Evolutionary conservation across 2,329 filamentous ascomycete genomes (phyloP).

Genomic region (Plectosphaerella cucumerina): DNA sequence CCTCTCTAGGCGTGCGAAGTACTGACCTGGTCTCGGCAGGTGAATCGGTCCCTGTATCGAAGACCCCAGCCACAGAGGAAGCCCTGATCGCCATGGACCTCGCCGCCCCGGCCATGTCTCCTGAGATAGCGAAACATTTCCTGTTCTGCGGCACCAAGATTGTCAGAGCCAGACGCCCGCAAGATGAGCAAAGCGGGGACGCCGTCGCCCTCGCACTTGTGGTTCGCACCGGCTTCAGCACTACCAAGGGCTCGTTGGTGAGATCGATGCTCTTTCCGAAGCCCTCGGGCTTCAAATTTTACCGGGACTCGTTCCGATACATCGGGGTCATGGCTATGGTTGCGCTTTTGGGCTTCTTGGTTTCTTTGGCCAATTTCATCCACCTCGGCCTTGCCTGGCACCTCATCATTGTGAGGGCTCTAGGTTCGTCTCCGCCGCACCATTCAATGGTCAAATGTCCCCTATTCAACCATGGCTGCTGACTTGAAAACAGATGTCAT

Average conservation of each 20-base stretch:
- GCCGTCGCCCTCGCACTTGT: slow-evolving; percentile 89
- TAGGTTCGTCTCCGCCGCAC: slow-evolving; percentile 31
- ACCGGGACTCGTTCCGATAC: slow-evolving; percentile 94
- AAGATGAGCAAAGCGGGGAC: slow-evolving; percentile 81
- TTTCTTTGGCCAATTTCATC: slow-evolving; percentile 90
- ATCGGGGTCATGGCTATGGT: slow-evolving; percentile 94
- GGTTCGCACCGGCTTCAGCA: slow-evolving; percentile 92
- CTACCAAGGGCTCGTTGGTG: slow-evolving; percentile 91
- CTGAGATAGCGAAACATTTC: slow-evolving; percentile 82
- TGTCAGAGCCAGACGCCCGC: slow-evolving; percentile 81
- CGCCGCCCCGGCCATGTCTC: slow-evolving; percentile 74
- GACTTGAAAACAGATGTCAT: slow-evolving; percentile 62
- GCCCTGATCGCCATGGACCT: slow-evolving; percentile 73
- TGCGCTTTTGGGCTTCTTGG: slow-evolving; percentile 80
- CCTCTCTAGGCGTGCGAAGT: not conserved
- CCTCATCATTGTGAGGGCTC: slow-evolving; percentile 82
- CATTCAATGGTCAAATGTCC: too few species aligned
- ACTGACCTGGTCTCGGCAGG: slow-evolving; percentile 35
- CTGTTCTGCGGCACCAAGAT: slow-evolving; percentile 95
- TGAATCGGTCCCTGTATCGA: slow-evolving; percentile 95
- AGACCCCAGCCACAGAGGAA: slow-evolving; percentile 77
- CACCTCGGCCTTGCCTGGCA: slow-evolving; percentile 81
- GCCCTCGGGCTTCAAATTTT: slow-evolving; percentile 97
- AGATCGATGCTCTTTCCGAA: slow-evolving; percentile 99
- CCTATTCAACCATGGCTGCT: not conserved